Conservation (phyloP, 805 yeast species). For the Pichia nanzhaoensis region DNA sequence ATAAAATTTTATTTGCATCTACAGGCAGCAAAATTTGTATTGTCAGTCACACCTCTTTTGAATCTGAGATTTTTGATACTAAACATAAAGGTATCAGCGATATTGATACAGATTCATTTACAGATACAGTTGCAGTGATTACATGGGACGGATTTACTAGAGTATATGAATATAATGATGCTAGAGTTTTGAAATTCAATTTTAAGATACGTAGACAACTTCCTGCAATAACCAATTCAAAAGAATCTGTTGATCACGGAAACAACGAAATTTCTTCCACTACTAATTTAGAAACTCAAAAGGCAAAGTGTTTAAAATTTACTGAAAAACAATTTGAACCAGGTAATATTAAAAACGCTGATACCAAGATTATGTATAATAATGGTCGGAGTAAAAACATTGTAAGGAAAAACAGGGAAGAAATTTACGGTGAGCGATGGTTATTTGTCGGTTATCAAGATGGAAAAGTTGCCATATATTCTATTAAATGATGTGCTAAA, state of each 20-base stretch:
- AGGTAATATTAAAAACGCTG: background rate
- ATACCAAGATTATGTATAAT: slow-evolving; percentile 12
- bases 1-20: slow-evolving; percentile 39
- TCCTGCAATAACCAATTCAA: slow-evolving; percentile 22
- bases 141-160: slow-evolving; percentile 49
- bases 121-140: slow-evolving; percentile 30
- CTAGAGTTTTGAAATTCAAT: slow-evolving; percentile 15
- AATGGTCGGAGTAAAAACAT: slow-evolving; percentile 31
- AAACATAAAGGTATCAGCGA: slow-evolving; percentile 36
- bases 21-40: slow-evolving; percentile 33
- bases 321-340: slow-evolving; percentile 20
- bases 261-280: slow-evolving; percentile 8
- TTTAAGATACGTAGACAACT: slow-evolving; percentile 23
- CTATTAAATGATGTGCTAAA: slow-evolving; percentile 1
- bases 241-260: slow-evolving; percentile 5
- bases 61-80: slow-evolving; percentile 14
- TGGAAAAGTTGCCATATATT: slow-evolving; percentile 27
- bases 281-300: slow-evolving; percentile 14
- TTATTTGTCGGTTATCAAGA: slow-evolving; percentile 29
- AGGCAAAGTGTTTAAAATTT: slow-evolving; percentile 20
- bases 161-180: slow-evolving; percentile 25
- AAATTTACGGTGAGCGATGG: slow-evolving; percentile 21
- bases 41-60: background rate
- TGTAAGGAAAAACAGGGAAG: slow-evolving; percentile 25
- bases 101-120: slow-evolving; percentile 17